Evolutionary conservation across 1,139 yeast species (phyloP).

Genomic region (Nakaseomyces uthaithaninus): DNA sequence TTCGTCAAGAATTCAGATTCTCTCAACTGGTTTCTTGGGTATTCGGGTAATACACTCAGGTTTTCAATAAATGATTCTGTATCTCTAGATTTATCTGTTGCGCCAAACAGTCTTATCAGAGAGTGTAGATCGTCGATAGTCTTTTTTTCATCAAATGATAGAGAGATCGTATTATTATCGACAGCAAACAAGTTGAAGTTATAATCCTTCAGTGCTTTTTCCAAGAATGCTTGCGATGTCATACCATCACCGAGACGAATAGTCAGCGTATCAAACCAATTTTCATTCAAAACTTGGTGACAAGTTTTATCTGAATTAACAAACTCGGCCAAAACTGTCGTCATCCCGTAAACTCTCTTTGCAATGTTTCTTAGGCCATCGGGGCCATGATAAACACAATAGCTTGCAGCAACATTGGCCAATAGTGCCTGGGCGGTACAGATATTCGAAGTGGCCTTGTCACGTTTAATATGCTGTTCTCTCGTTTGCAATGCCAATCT

Average conservation of each 20-base stretch:
- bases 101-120: conserved; percentile 53
- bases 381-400: conserved; percentile 95
- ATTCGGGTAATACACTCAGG: conserved; percentile 27
- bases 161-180: conserved; percentile 51
- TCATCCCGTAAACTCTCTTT: conserved; percentile 63
- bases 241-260: conserved; percentile 43
- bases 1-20: conserved; percentile 57
- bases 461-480: conserved; percentile 96
- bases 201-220: conserved; percentile 49
- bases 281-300: conserved; percentile 49
- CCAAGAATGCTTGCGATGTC: conserved; percentile 49
- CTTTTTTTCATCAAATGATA: conserved; percentile 84
- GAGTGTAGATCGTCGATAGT: conserved; percentile 51
- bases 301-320: conserved; percentile 40
- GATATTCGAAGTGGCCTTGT: conserved; percentile 93
- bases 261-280: conserved; percentile 86
- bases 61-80: conserved; percentile 13
- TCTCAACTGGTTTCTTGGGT: conserved; percentile 52
- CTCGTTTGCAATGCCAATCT: conserved; percentile 94
- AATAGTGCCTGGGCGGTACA: conserved; percentile 96
- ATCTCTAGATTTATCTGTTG: conserved; percentile 13
- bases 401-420: conserved; percentile 93
- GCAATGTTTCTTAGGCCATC: conserved; percentile 81
- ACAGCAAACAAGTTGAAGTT: conserved; percentile 73
- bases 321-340: conserved; percentile 59